Evolutionary conservation across 2,329 filamentous ascomycete species (phyloP), one percentile per base, ranked within the genome.

Genomic region (Whalleya microplaca): DNA sequence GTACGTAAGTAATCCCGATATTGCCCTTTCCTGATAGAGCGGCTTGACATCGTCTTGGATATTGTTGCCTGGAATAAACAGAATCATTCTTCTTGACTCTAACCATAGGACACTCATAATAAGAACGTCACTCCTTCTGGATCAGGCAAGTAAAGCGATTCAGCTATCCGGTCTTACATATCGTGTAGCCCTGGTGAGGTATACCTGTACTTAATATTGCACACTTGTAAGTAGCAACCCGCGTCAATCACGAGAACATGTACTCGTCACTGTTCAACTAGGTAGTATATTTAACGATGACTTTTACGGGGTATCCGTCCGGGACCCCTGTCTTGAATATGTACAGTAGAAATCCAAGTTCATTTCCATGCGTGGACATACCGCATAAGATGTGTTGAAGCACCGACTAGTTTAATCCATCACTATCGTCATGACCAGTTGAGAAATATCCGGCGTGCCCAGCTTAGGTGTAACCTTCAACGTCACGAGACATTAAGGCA

Each of bases 291-390:
- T 37, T 16, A 37, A 3, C 32, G 14, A 16, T 16, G 10, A 16
- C 32, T 16, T 27, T 27, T 37, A 37, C 10, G 14, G 27, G 32
- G 32, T 37, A 37, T 37, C 14, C 32, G 12, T 29, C 29, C 21
- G 18, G 45, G 41, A 42, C 32, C 14, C 32, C 41, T 45, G 16
- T 46, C 16, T 50, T 47, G 45, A 59, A 55, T 58, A 59, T 62
- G 29, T 62, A 62, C 59, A 62, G n/a, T 46, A 41, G 37, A 56
- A 44, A 32, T 12, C 47, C 23, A 21, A 18, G 37, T 27, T 45
- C 40, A n/a, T 49, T 18, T 29, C 48, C 7, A 21, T n/a, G 18
- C 12, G n/a, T 47, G 44, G 27, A 27, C 45, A 23, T 16, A 21
- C 4, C 21, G n/a, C 44, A 19, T 21, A 32, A 21, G 21, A 46